A percentile compares a stretch with the other conserved stretches of the same genome.
These are phyloP conservation scores for Amphibolis antarctica DNA, from an alignment of 106 monocot species.

Conservation along the genomic window DNA sequence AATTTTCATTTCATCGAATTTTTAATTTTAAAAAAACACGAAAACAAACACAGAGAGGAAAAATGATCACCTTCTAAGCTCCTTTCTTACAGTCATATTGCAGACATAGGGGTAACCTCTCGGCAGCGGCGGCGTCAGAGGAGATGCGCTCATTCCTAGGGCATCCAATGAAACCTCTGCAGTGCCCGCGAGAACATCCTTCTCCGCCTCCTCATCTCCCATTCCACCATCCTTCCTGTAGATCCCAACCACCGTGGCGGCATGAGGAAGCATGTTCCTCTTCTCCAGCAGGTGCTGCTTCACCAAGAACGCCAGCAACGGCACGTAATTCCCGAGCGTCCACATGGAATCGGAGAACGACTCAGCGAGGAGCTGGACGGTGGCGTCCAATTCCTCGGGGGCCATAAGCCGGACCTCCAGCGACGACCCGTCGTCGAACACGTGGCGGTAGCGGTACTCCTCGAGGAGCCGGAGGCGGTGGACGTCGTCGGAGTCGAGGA, in stretches of 20 bases:
- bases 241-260: constrained; percentile 45
- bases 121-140: constrained; percentile 65
- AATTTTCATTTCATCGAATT: too few species aligned
- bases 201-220: constrained; percentile 7
- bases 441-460: constrained; percentile 14
- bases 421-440: constrained; percentile 25
- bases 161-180: constrained; percentile 70
- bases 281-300: constrained; percentile 54
- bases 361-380: constrained; percentile 47
- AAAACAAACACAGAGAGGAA: not conserved
- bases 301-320: constrained; percentile 48
- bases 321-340: constrained; percentile 15
- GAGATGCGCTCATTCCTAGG: constrained; percentile 35
- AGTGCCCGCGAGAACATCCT: constrained; percentile 37
- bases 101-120: constrained; percentile 63
- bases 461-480: constrained; percentile 23
- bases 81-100: constrained; percentile 75
- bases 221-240: constrained; percentile 19
- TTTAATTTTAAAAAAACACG: too few species aligned
- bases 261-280: constrained; percentile 38
- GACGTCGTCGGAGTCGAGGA: constrained; percentile 29
- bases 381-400: constrained; percentile 27
- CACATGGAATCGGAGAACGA: constrained; percentile 51
- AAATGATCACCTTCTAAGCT: constrained; percentile 46
- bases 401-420: constrained; percentile 48